A percentile compares a stretch with the other conserved stretches of the same genome.
Conservation (phyloP, 2,329 filamentous ascomycete species). For the Aspergillus japonicus region DNA sequence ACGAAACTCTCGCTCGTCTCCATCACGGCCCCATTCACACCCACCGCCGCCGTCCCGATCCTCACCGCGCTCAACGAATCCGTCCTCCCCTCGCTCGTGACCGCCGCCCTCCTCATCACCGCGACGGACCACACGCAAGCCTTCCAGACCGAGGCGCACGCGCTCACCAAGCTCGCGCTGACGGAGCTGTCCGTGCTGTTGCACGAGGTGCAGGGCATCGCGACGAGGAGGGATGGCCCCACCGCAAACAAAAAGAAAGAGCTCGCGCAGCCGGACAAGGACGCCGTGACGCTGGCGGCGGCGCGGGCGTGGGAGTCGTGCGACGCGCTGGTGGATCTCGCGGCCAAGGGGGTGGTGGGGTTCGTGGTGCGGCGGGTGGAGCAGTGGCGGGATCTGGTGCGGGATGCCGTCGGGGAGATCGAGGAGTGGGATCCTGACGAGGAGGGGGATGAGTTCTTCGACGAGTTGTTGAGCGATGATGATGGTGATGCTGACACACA, state of each 20-base stretch:
- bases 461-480: constrained; percentile 32
- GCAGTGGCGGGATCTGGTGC: constrained; percentile 70
- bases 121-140: constrained; percentile 61
- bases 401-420: constrained; percentile 81
- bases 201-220: constrained; percentile 54
- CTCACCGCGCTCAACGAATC: constrained; percentile 69
- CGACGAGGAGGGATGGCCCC: constrained; percentile 41
- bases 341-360: constrained; percentile 66
- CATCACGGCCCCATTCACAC: constrained; percentile 82
- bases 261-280: constrained; percentile 38
- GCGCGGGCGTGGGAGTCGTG: constrained; percentile 82
- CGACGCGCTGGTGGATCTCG: constrained; percentile 66
- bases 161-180: constrained; percentile 60
- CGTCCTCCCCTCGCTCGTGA: constrained; percentile 72
- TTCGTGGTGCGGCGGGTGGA: constrained; percentile 70
- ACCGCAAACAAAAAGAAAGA: constrained; percentile 36
- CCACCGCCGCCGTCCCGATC: constrained; percentile 69
- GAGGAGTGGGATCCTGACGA: constrained; percentile 83
- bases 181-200: constrained; percentile 63
- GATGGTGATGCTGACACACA: constrained; percentile 24
- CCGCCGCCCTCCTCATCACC: constrained; percentile 65
- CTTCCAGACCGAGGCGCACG: constrained; percentile 63
- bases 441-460: constrained; percentile 56
- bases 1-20: constrained; percentile 86
- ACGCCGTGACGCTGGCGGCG: constrained; percentile 64